A percentile compares a stretch with the other conserved stretches of the same genome.
phyloP scores from a whole-genome alignment of 371 early-diverging fungal genomes.

The Dentiscutata heterogama region DNA sequence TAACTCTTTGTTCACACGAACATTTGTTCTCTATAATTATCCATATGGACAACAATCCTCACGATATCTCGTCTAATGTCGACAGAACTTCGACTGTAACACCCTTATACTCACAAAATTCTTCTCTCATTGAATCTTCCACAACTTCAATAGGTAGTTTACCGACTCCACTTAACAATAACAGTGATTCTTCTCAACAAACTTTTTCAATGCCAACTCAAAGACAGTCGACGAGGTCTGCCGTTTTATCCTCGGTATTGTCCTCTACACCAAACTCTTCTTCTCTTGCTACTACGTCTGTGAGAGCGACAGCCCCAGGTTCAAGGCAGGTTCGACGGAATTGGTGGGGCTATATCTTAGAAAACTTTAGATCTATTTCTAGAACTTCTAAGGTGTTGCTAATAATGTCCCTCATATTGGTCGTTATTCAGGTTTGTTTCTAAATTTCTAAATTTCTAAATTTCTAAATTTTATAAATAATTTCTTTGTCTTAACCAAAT shows the following conservation, averaged over 20 bases:
- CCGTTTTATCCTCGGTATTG: conserved; percentile 37
- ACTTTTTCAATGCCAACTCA: background rate
- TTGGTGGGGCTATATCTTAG: conserved; percentile 29
- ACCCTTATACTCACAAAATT: background rate
- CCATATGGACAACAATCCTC: background rate
- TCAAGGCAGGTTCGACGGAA: conserved; percentile 38
- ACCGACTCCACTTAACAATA: background rate
- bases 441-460: no score
- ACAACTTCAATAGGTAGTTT: background rate
- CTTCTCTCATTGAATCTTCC: background rate
- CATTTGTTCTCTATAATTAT: background rate
- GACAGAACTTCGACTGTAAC: background rate
- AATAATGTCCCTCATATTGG: conserved; percentile 24
- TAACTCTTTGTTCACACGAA: background rate
- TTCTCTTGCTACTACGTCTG: conserved; percentile 30
- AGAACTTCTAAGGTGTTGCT: conserved; percentile 40
- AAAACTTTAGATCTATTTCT: conserved; percentile 41
- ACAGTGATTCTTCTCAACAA: background rate
- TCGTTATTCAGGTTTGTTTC: conserved; percentile 32
- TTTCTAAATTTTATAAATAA: background rate
- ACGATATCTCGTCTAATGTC: background rate
- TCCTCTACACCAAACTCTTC: conserved; percentile 8
- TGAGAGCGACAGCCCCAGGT: conserved; percentile 17
- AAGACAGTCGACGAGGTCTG: background rate
- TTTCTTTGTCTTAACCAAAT: background rate